Conservation (phyloP, 2,329 filamentous ascomycete species). For the Rugonectria rugulosa region DNA sequence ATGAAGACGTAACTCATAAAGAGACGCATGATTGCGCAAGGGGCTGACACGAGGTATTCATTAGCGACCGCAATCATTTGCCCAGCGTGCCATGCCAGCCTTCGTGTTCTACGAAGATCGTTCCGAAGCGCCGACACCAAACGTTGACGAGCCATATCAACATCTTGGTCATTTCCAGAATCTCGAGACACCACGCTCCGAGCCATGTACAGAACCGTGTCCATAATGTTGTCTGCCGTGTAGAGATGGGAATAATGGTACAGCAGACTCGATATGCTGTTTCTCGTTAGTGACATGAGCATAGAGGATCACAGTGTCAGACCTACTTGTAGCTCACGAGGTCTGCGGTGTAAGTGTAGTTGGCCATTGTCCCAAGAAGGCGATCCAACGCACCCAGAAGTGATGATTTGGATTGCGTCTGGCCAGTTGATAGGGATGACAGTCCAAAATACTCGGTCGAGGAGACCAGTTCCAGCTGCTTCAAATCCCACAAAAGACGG, state of each 20-base stretch:
- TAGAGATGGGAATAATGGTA: constrained; percentile 42
- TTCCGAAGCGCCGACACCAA: constrained; percentile 31
- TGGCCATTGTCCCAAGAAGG: constrained; percentile 30
- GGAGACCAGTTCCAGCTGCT: constrained; percentile 39
- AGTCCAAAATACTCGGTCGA: constrained; percentile 38
- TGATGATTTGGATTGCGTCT: constrained; percentile 33
- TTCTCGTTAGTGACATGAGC: constrained; percentile 9
- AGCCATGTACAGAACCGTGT: constrained; percentile 41
- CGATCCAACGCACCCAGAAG: constrained; percentile 31
- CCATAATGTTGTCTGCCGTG: constrained; percentile 38
- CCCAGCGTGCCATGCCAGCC: constrained; percentile 40
- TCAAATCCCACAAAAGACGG: constrained; percentile 42
- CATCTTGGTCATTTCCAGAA: constrained; percentile 20
- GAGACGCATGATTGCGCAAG: constrained; percentile 42
- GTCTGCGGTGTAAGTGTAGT: constrained; percentile 35
- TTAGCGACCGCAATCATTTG: constrained; percentile 42
- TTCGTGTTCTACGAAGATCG: constrained; percentile 30
- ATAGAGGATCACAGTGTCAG: background rate
- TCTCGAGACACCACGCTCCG: constrained; percentile 34
- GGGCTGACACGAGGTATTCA: constrained; percentile 40
- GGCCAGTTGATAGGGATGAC: constrained; percentile 32
- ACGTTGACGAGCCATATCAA: constrained; percentile 34
- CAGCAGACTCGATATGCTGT: constrained; percentile 37
- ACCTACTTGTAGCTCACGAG: constrained; percentile 42
- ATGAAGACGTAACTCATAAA: constrained; percentile 44